Base-by-base conservation (phyloP, 345 rosid genomes). In the Mercurialis annua region DNA sequence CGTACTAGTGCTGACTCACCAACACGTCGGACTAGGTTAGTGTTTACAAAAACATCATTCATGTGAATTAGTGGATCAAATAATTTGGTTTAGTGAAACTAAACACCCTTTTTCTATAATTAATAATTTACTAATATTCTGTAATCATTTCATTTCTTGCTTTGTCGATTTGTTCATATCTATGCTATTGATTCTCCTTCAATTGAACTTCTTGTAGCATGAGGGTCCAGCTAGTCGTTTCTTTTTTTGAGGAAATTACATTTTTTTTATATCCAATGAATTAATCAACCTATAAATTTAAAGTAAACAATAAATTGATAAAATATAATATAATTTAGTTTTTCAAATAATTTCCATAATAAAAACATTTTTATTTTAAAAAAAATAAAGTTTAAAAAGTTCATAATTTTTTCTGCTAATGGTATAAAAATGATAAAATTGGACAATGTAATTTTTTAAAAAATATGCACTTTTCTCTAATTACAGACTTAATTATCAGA, bases 1-100 rank as follows among this genome's bases (percentile, higher is more conserved):
- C n/a, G 43, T 46, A 6, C 58, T 21, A 0, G 0, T 20, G 71
- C 67, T 65, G 83, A 71, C 33, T 73, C 76, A 70, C 66, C 47
- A 6, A 59, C 76, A 64, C 69, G 71, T 73, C n/a, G n/a, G n/a
- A n/a, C 63, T 9, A 20, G 2, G 24, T 10, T 18, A 0, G 6
- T 27, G 33, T 33, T 20, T 15, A 2, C 0, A 10, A 5, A 57
- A 57, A 46, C 55, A 16, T 48, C 38, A 16, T 30, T 64, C 34
- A 34, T 3, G 42, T 36, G 1, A 66, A 59, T 44, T n/a, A 4
- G 67, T 66, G 71, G 67, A n/a, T 23, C 18, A 14, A 26, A 31
- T 30, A 31, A 42, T 67, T 59, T 14, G 53, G 4, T 12, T 16
- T 20, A 17, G 9, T 18, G 10, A 54, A 43, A 30, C 1, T 36